Conservation (phyloP, 2,329 filamentous ascomycete genomes). For the Neoascochyta sp. region DNA sequence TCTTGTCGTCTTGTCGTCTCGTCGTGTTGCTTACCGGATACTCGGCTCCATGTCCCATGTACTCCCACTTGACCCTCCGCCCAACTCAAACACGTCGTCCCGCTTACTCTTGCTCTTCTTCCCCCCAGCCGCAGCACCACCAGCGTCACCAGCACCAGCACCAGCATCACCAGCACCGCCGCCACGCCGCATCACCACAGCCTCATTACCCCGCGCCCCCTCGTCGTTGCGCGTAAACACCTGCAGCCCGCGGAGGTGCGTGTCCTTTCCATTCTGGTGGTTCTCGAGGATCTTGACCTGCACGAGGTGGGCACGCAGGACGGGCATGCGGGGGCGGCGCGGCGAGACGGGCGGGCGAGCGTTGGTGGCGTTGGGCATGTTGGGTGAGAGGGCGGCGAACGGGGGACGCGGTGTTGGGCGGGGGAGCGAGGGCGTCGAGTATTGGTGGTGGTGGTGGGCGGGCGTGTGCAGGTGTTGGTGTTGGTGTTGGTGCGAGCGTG, state of each 20-base stretch:
- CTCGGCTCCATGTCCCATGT: slow-evolving; percentile 18
- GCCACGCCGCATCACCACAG: slow-evolving; percentile 7
- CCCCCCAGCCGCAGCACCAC: slow-evolving; percentile 11
- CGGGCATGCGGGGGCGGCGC: slow-evolving; percentile 62
- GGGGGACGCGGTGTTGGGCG: slow-evolving; percentile 14
- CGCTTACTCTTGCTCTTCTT: slow-evolving; percentile 8
- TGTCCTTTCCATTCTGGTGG: slow-evolving; percentile 98
- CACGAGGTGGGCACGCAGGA: slow-evolving; percentile 81
- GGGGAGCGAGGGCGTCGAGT: slow-evolving; percentile 9
- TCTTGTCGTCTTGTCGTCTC: no score
- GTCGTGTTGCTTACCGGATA: slow-evolving; percentile 14
- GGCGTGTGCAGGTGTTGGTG: slow-evolving; percentile 1
- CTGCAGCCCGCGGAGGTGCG: slow-evolving; percentile 90
- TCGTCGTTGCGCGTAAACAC: slow-evolving; percentile 60
- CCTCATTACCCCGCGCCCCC: slow-evolving; percentile 2
- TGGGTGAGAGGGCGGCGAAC: slow-evolving; percentile 18
- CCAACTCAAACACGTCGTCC: slow-evolving; percentile 13
- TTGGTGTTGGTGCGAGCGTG: no score
- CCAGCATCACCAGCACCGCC: slow-evolving; percentile 5
- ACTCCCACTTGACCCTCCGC: slow-evolving; percentile 6
- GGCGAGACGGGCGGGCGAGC: background rate
- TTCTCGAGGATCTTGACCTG: slow-evolving; percentile 92
- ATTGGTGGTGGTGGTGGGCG: slow-evolving; percentile 3
- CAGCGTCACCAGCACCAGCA: slow-evolving; percentile 2
- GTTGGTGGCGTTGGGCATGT: no score